phyloP scores from a whole-genome alignment of 345 rosid species.

The Lenwebbia sp. region DNA sequence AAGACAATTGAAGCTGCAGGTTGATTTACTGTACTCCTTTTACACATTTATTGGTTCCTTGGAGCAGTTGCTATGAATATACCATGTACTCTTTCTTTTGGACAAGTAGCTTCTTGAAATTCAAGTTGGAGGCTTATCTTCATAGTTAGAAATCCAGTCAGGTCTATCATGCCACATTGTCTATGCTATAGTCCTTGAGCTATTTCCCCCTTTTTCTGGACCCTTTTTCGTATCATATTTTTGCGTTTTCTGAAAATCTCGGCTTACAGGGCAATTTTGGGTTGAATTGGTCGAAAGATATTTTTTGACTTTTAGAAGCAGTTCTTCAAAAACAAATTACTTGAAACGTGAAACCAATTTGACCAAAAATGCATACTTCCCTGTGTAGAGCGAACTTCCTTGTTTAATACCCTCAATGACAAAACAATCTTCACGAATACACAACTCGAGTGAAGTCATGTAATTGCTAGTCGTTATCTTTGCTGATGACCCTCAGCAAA shows the following conservation, averaged over 20 bases:
- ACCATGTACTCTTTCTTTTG: background rate
- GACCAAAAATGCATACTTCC: background rate
- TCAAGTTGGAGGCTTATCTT: background rate
- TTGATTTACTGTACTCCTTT: background rate
- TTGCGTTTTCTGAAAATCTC: background rate
- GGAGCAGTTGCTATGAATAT: background rate
- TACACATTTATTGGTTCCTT: background rate
- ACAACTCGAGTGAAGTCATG: background rate
- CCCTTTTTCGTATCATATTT: background rate
- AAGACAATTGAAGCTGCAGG: background rate
- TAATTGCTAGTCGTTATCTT: background rate
- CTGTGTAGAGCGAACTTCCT: background rate
- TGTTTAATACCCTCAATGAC: background rate
- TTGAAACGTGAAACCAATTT: background rate
- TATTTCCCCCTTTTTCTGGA: background rate
- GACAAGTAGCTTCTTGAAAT: background rate
- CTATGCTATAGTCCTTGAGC: background rate
- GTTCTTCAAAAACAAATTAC: background rate
- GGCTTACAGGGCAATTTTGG: background rate
- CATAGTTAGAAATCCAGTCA: background rate
- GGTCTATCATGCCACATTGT: background rate
- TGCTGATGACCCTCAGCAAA: background rate
- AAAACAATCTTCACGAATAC: background rate
- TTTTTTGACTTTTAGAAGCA: background rate
- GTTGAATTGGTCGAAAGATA: background rate